These are phyloP conservation scores for Aspergillus fijiensis DNA, from an alignment of 2,329 filamentous ascomycete genomes.

Conservation along the genomic window DNA sequence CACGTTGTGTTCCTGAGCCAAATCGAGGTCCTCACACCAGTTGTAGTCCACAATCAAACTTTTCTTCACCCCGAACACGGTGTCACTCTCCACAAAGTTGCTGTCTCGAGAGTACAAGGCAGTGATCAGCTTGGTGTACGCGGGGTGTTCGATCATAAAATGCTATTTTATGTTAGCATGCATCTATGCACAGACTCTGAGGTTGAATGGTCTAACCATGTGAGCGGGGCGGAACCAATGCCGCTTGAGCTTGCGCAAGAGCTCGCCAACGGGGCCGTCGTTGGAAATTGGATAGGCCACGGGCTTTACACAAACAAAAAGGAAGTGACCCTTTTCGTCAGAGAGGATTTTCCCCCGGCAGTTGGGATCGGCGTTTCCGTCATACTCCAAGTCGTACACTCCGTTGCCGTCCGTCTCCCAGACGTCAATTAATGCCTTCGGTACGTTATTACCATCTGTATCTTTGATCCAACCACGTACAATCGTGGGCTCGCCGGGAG, in stretches of 20 bases:
- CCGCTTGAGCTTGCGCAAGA: slow-evolving; percentile 21
- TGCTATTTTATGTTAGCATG: not conserved
- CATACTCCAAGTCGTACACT: slow-evolving; percentile 30
- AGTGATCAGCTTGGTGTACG: slow-evolving; percentile 13
- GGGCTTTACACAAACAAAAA: slow-evolving; percentile 27
- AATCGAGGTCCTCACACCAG: slow-evolving; percentile 23
- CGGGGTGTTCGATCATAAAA: not conserved
- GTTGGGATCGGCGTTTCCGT: slow-evolving; percentile 22
- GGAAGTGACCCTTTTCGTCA: slow-evolving; percentile 23
- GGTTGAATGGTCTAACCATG: slow-evolving; percentile 11
- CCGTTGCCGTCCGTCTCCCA: slow-evolving; percentile 32
- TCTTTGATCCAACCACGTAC: slow-evolving; percentile 22
- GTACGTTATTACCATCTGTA: slow-evolving; percentile 21
- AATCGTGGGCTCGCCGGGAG: slow-evolving; percentile 6
- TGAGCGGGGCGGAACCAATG: slow-evolving; percentile 27
- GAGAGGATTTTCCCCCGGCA: slow-evolving; percentile 24
- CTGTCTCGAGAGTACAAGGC: slow-evolving; percentile 31
- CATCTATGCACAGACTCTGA: not conserved
- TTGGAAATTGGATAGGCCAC: slow-evolving; percentile 30
- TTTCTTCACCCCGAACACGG: slow-evolving; percentile 35
- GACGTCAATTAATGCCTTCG: slow-evolving; percentile 22
- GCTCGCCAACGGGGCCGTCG: slow-evolving; percentile 24
- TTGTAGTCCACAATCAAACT: slow-evolving; percentile 27
- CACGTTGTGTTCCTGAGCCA: slow-evolving; percentile 25
- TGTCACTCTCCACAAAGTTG: slow-evolving; percentile 30